A percentile compares a stretch with the other conserved stretches of the same genome.
phyloP scores from a whole-genome alignment of 2,329 filamentous ascomycete species.

The Ophiostoma novo-ulmi region DNA sequence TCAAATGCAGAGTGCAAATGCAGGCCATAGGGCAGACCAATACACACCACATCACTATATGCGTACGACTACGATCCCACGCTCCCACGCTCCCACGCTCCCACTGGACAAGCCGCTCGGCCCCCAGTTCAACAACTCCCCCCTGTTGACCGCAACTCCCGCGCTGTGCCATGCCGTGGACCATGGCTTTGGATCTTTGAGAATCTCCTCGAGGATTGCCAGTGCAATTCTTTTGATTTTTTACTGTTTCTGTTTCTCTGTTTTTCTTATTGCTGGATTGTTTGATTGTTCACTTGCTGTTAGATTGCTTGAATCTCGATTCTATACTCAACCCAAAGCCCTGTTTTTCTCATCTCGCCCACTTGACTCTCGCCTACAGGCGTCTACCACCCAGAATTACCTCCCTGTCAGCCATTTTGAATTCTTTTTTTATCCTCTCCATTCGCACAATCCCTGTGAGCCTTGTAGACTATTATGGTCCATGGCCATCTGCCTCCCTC shows the following conservation, averaged over 20 bases:
- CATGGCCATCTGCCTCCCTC: neutral
- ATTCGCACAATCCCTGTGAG: slow-evolving; percentile 15
- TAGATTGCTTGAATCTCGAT: too few species aligned
- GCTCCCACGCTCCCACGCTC: neutral
- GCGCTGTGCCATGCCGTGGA: neutral
- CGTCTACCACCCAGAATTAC: neutral
- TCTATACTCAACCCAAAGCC: too few species aligned
- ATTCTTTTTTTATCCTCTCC: slow-evolving; percentile 10
- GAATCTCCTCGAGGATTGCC: neutral
- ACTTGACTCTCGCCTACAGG: neutral
- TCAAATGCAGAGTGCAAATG: slow-evolving; percentile 8
- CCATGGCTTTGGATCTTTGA: neutral
- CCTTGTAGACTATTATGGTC: slow-evolving; percentile 18
- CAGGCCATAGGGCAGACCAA: slow-evolving; percentile 22
- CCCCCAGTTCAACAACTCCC: neutral
- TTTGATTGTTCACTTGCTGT: too few species aligned
- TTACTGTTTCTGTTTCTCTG: too few species aligned
- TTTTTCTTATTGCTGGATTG: neutral
- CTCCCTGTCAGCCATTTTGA: neutral
- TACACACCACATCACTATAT: neutral
- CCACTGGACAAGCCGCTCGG: neutral
- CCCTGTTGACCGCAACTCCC: slow-evolving; percentile 7
- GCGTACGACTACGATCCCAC: neutral
- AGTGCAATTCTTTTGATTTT: too few species aligned
- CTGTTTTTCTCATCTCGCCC: too few species aligned